Percentiles rank a stretch among this genome's conserved stretches.
These are phyloP conservation scores for Trypanosoma cruzi DNA, from an alignment of 208 protist species.

Conservation along the genomic window DNA sequence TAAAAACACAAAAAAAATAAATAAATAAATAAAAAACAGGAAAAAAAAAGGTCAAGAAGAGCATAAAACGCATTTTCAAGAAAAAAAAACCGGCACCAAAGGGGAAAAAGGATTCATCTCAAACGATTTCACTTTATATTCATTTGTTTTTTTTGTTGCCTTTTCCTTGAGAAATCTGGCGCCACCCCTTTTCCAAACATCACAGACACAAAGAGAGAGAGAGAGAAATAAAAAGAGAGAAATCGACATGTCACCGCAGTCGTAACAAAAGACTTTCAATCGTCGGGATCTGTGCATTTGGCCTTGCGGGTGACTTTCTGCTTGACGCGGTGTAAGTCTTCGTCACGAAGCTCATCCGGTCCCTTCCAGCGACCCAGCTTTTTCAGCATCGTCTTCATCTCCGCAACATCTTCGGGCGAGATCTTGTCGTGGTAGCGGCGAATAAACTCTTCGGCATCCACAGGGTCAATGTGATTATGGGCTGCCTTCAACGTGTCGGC, in stretches of 20 bases:
- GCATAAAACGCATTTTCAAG: too few species aligned
- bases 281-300: slow-evolving; percentile 73
- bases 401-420: slow-evolving; percentile 59
- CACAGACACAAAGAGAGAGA: not conserved
- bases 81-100: too few species aligned
- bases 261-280: not conserved
- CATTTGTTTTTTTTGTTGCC: too few species aligned
- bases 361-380: slow-evolving; percentile 78
- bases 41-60: too few species aligned
- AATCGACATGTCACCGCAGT: too few species aligned
- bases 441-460: slow-evolving; percentile 77
- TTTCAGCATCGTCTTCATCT: slow-evolving; percentile 69
- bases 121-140: too few species aligned
- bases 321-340: slow-evolving; percentile 73
- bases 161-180: too few species aligned
- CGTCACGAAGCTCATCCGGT: slow-evolving; percentile 60
- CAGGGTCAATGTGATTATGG: slow-evolving; percentile 85
- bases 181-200: too few species aligned
- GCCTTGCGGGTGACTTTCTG: slow-evolving; percentile 54
- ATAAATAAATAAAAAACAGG: not conserved
- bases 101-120: too few species aligned
- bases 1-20: not conserved
- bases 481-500: slow-evolving; percentile 76
- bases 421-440: slow-evolving; percentile 85
- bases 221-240: slow-evolving; percentile 1